A percentile compares a stretch with the other conserved stretches of the same genome.
phyloP scores from a whole-genome alignment of 2,329 filamentous ascomycete species.

The Cercospora sesami region DNA sequence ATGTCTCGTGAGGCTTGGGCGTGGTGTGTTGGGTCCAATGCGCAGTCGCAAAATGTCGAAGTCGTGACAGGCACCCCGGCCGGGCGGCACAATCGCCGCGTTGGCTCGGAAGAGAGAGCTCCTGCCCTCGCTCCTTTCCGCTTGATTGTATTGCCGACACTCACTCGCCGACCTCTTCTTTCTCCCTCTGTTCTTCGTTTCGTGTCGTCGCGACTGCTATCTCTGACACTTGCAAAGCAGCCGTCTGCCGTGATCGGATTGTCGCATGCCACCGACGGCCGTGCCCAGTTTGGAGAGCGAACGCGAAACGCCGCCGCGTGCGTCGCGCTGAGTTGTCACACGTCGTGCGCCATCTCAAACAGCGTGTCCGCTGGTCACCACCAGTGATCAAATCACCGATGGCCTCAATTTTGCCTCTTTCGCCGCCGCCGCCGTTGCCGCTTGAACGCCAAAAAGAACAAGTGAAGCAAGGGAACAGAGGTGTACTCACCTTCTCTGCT shows the following conservation, averaged over 20 bases:
- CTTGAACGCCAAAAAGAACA: not conserved
- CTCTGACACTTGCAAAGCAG: not conserved
- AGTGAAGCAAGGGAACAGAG: not conserved
- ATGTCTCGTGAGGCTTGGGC: constrained; percentile 10
- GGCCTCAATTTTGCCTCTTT: not conserved
- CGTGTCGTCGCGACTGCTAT: not conserved
- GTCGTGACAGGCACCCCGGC: constrained; percentile 9
- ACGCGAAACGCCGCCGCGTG: not conserved
- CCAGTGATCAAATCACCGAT: constrained; percentile 5
- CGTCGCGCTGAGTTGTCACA: not conserved
- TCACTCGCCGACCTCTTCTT: not conserved
- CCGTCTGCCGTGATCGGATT: not conserved
- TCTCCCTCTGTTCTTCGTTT: not conserved
- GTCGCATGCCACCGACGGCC: not conserved
- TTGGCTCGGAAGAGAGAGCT: not conserved
- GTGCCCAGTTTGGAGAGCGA: not conserved
- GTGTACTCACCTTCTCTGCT: not conserved
- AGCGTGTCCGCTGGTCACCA: constrained; percentile 7
- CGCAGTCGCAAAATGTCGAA: constrained; percentile 8
- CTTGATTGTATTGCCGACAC: not conserved
- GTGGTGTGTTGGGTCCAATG: constrained; percentile 6
- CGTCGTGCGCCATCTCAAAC: not conserved
- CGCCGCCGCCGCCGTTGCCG: not conserved
- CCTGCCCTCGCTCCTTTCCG: not conserved
- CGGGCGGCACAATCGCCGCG: constrained; percentile 6